Conservation (phyloP, 169 alveolate species). For the Pseudocohnilembus persalinus region DNA sequence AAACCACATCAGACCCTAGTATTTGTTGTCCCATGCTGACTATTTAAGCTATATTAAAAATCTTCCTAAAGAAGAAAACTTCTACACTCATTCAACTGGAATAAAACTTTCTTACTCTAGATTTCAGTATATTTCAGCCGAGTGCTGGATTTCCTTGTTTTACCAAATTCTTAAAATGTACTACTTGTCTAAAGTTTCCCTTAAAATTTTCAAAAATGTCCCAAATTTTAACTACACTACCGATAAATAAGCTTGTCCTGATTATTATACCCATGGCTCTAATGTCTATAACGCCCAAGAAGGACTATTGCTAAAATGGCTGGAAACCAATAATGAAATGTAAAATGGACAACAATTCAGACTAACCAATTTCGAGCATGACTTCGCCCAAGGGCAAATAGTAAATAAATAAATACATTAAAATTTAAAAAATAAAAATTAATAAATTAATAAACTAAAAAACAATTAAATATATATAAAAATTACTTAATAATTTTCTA, state of each 20-base stretch:
- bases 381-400: constrained; percentile 31
- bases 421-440: too few species aligned
- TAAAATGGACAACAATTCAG: constrained; percentile 67
- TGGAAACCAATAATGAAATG: constrained; percentile 75
- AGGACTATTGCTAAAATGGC: constrained; percentile 87
- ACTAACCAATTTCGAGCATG: constrained; percentile 77
- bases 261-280: constrained; percentile 39
- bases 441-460: too few species aligned
- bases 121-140: constrained; percentile 61
- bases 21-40: constrained; percentile 66
- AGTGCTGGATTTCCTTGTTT: constrained; percentile 82
- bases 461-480: too few species aligned
- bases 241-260: constrained; percentile 28
- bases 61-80: constrained; percentile 41
- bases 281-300: constrained; percentile 81
- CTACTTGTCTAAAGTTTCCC: constrained; percentile 84
- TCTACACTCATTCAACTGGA: constrained; percentile 51
- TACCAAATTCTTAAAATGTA: constrained; percentile 87
- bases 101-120: constrained; percentile 45
- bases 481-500: too few species aligned
- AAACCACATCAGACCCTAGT: constrained; percentile 82
- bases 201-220: constrained; percentile 60
- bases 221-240: constrained; percentile 61
- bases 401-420: not conserved
- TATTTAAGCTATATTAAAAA: constrained; percentile 68